Base-by-base conservation (phyloP, 1,284 basidiomycete genomes). In the Leucocoprinus gongylophorus region DNA sequence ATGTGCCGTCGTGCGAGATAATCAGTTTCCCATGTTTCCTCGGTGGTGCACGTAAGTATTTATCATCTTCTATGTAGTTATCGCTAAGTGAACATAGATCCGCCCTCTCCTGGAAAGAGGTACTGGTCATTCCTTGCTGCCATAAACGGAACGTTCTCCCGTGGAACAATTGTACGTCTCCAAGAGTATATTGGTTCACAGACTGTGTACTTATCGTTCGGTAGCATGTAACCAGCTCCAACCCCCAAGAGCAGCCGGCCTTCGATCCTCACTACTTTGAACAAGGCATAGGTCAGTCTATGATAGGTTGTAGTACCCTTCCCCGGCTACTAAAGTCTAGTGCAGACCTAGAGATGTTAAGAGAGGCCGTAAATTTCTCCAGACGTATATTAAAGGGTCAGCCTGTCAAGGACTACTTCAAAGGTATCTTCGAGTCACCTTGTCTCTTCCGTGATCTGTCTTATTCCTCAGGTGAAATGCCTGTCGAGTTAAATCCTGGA, bases 261-360 rank as follows among this genome's bases (percentile, higher is more conserved):
- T 59, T 66, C 29, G 62, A 67, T 54, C 65, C 66, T 10, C 57
- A 61, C 43, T 66, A 64, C 46, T 63, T 67, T 39, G 62, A 62
- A 45, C 56, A 56, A 37, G 59, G 64, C 17, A 58, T 59, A 21
- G 66, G 65, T 66, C 20, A 15, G 10, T 26, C 6, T 26, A 26
- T 6, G 6, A 26, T n/a, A n/a, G n/a, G n/a, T n/a, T n/a, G n/a
- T n/a, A 26, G 23, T 26, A 26, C 23, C 23, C 23, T 3, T 26
- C 6, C 23, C 6, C 23, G 6, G 6, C 23, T 26, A 6, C 23
- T 26, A 26, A 3, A 26, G 23, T 26, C 23, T 3, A 6, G 23
- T 26, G 23, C 6, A 40, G 39, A 40, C 21, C 5, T 40, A 2
- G 9, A 40, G 13, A 40, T 40, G 3, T 10, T 40, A 2, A 21